Percentiles rank a stretch among this genome's conserved stretches.
Evolutionary conservation across 805 yeast genomes (phyloP).

Genomic region (Candida chilensis): DNA sequence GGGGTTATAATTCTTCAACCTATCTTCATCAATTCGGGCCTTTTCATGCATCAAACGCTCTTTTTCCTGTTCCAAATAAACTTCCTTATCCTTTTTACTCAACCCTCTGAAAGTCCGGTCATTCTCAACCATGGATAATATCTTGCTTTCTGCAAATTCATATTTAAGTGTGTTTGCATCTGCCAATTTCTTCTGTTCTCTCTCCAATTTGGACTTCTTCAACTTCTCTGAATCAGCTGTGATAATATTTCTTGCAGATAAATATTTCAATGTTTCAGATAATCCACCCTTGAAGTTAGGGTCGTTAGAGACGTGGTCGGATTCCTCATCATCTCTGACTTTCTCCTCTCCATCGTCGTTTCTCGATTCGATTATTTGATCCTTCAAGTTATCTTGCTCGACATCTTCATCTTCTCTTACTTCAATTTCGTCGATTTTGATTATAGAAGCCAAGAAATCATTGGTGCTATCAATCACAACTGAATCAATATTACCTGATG

Average conservation of each 20-base stretch:
- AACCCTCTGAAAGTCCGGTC: not conserved
- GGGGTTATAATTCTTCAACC: slow-evolving; percentile 29
- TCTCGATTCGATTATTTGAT: not conserved
- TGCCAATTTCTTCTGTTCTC: slow-evolving; percentile 15
- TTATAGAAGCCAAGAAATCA: slow-evolving; percentile 15
- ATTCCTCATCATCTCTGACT: slow-evolving; percentile 4
- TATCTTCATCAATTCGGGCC: slow-evolving; percentile 5
- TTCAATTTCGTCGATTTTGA: not conserved
- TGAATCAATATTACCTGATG: not conserved
- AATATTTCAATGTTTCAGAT: slow-evolving; percentile 17
- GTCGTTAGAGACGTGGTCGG: too few species aligned
- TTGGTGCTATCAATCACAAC: slow-evolving; percentile 13
- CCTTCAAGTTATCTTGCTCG: not conserved
- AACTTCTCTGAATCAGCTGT: slow-evolving; percentile 4
- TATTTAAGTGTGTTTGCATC: slow-evolving; percentile 18
- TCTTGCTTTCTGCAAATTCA: slow-evolving; percentile 19
- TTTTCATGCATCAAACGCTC: slow-evolving; percentile 1
- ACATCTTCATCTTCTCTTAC: not conserved
- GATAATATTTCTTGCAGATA: slow-evolving; percentile 12
- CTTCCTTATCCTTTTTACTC: slow-evolving; percentile 1
- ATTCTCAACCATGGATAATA: slow-evolving; percentile 3
- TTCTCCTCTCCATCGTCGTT: slow-evolving; percentile 7
- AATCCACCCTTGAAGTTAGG: slow-evolving; percentile 7
- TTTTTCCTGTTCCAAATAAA: slow-evolving; percentile 1
- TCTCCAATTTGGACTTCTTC: slow-evolving; percentile 8